Base-by-base conservation (phyloP, 2,329 filamentous ascomycete species). In the Sclerotinia glacialis region DNA sequence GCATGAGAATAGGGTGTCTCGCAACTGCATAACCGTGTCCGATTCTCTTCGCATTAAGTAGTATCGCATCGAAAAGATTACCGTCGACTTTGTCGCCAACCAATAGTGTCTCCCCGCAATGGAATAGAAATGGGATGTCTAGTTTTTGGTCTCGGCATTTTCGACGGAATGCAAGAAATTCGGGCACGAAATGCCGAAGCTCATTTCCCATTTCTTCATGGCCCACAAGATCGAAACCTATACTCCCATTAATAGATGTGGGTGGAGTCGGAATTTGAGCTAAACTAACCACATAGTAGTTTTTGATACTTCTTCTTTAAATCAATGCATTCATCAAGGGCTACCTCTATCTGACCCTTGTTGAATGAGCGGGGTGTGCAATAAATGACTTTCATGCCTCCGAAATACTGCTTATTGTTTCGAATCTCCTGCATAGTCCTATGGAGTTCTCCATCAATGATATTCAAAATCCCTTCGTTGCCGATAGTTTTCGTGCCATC, bases 41-140 rank as follows among this genome's bases (percentile, higher is more conserved):
- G 61, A 93, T 89, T 18, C 90, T 86, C 77, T 86, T 89, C 2
- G 88, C 82, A 18, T 84, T 81, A 2, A 92, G 80, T 1, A 89
- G 77, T 2, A 91, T 81, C 5, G 89, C 88, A 69, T 91, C 89
- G 60, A 88, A 81, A 0, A 93, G 79, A 74, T 92, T 93, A 23
- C 83, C 86, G 69, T 92, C 87, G 1, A 83, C 82, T 6, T 86
- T 83, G 31, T 82, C 83, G 47, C 88, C 89, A 11, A 84, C 82
- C 40, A 91, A 86, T 5, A 91, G 80, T 1, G 89, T 91, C 78
- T 93, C 90, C 31, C 89, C 90, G 70, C 89, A 91, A 77, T 93
- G 89, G 73, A 92, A 90, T 49, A 92, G 79, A 73, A 92, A 91
- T 0, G 89, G 89, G 3, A 92, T 89, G 0, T 86, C 80, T 5